A percentile compares a stretch with the other conserved stretches of the same genome.
Evolutionary conservation across 2,329 filamentous ascomycete species (phyloP).

Genomic region (Alternaria sp.): DNA sequence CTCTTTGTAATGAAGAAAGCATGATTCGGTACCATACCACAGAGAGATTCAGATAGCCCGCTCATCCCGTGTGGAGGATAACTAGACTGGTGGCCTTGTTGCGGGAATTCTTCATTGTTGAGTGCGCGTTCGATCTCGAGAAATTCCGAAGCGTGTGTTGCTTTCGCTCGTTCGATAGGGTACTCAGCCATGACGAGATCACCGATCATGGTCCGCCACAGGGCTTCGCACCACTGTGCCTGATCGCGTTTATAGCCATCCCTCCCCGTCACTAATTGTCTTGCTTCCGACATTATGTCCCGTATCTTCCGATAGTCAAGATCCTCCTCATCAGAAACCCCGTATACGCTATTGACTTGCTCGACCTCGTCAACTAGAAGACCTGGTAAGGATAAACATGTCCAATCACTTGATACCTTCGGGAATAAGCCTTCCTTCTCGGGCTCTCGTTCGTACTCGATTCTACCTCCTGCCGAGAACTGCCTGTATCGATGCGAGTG

Average conservation of each 20-base stretch:
- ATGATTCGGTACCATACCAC: not conserved
- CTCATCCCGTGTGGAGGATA: not conserved
- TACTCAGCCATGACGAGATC: slow-evolving; percentile 4
- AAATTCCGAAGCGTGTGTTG: not conserved
- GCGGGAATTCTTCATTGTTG: not conserved
- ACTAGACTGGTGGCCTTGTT: not conserved
- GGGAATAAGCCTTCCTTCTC: not conserved
- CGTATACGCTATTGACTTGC: not conserved
- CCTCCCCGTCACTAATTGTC: not conserved
- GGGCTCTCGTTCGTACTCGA: not conserved
- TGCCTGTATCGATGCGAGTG: slow-evolving; percentile 22
- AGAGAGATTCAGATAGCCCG: not conserved
- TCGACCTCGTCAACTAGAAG: not conserved
- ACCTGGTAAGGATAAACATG: not conserved
- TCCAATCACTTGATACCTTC: not conserved
- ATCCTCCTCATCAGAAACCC: not conserved
- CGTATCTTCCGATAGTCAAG: not conserved
- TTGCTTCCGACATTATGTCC: not conserved
- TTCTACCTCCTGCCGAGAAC: not conserved
- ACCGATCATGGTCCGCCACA: slow-evolving; percentile 2
- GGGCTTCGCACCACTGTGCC: not conserved
- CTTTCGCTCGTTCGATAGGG: slow-evolving; percentile 8
- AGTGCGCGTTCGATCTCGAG: not conserved
- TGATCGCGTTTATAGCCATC: not conserved
- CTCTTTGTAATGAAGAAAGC: not conserved